Percentiles rank a stretch among this genome's conserved stretches.
Conservation (phyloP, 345 rosid genomes). For the Linum trigynum region DNA sequence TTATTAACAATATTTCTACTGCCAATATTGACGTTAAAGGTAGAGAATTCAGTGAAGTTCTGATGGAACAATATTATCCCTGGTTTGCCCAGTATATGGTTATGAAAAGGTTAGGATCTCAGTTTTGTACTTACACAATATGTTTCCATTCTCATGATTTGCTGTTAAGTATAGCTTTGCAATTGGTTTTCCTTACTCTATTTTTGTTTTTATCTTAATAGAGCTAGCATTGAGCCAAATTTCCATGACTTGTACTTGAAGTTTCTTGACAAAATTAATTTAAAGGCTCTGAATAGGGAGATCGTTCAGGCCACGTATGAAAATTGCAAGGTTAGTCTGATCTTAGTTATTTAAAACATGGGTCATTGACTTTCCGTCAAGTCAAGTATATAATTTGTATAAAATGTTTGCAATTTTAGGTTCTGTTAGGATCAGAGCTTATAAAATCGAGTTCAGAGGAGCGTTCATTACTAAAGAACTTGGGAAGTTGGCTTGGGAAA, state of each 20-base stretch:
- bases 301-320: conserved; percentile 80
- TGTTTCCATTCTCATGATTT: neutral
- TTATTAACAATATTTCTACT: conserved; percentile 72
- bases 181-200: neutral
- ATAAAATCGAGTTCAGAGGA: conserved; percentile 97
- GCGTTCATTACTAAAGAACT: conserved; percentile 85
- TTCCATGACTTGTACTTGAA: conserved; percentile 93
- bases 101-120: conserved; percentile 68
- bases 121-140: neutral
- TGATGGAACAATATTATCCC: conserved; percentile 71
- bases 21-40: conserved; percentile 74
- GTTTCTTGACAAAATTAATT: conserved; percentile 80
- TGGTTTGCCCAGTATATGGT: conserved; percentile 99
- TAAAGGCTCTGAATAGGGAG: conserved; percentile 72
- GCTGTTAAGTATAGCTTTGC: neutral
- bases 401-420: conserved; percentile 34
- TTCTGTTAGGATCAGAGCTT: conserved; percentile 92
- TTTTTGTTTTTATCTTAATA: conserved; percentile 20
- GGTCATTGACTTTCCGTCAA: too few relatives aligned
- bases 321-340: conserved; percentile 77
- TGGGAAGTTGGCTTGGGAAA: conserved; percentile 99
- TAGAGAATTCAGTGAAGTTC: conserved; percentile 73
- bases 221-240: conserved; percentile 98
- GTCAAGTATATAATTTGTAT: neutral
- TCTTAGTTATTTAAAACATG: neutral